Percentiles rank a stretch among this genome's conserved stretches.
phyloP scores from a whole-genome alignment of 1,139 yeast genomes.

The Neolecta irregularis region DNA sequence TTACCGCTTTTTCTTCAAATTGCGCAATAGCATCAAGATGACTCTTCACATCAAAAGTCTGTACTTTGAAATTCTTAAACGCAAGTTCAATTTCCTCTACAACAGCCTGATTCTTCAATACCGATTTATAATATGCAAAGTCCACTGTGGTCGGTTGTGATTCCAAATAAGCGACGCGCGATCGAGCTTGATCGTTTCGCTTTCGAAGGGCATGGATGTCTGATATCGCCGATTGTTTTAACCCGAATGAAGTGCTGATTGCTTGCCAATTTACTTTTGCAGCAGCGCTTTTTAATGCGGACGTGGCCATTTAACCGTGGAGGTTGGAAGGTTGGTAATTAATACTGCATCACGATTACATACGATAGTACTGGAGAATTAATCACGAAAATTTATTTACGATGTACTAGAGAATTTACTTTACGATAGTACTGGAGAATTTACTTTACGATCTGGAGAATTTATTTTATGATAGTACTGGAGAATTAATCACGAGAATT shows the following conservation, averaged over 20 bases:
- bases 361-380: too few relatives aligned
- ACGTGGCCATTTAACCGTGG: too few relatives aligned
- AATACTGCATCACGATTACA: too few relatives aligned
- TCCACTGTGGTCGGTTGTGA: slow-evolving; percentile 65
- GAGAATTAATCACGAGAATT: too few relatives aligned
- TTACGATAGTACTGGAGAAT: too few relatives aligned
- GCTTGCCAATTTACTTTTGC: slow-evolving; percentile 91
- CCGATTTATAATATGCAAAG: slow-evolving; percentile 61
- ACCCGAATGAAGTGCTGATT: slow-evolving; percentile 74
- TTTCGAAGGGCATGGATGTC: slow-evolving; percentile 85
- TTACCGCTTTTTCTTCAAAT: slow-evolving; percentile 75
- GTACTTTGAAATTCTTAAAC: slow-evolving; percentile 62
- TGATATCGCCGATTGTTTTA: slow-evolving; percentile 82
- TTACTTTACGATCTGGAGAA: too few relatives aligned
- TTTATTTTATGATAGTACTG: too few relatives aligned
- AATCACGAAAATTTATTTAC: too few relatives aligned
- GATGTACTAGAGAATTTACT: too few relatives aligned
- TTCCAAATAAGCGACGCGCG: slow-evolving; percentile 52
- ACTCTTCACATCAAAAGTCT: slow-evolving; percentile 70
- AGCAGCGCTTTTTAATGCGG: too few relatives aligned
- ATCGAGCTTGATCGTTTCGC: slow-evolving; percentile 96
- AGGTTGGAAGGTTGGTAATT: too few relatives aligned
- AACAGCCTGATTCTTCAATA: slow-evolving; percentile 67
- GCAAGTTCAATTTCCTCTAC: slow-evolving; percentile 71
- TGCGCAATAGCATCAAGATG: slow-evolving; percentile 84